Base-by-base conservation (phyloP, 768 basidiomycete genomes). In the Dictyophora rubrovolvata region DNA sequence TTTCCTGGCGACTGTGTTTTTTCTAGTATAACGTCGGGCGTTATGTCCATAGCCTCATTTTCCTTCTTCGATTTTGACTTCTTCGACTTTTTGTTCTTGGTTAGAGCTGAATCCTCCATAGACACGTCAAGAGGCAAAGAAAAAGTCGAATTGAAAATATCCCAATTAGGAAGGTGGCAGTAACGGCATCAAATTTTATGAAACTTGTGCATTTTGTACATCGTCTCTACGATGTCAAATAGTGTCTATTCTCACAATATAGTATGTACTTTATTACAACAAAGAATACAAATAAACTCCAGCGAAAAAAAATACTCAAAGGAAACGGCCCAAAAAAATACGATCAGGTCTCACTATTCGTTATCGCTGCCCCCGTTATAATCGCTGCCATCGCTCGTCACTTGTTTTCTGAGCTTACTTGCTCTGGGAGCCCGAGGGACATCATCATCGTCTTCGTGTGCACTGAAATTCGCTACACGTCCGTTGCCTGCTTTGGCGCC, bases 401-500 rank as follows among this genome's bases (percentile, higher is more conserved):
- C 57, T 28, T 34, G 50, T 36, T 59, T 59, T 20, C 57, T 48
- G 20, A 56, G 33, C 46, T 48, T 48, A 20, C 55, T 52, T 12
- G 46, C 46, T 36, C 52, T 59, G 17, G 57, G 57, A n/a, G 56
- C 56, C 18, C 57, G 28, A 20, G 57, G 57, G 36, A 34, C 35
- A 18, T 59, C 57, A 18, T 59, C 57, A 21, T 59, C 57, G 9
- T 59, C 57, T 35, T 36, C 49, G 16, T 20, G 49, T 10, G 49
- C 21, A 53, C 36, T 47, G n/a, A 14, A 42, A 12, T 14, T 42
- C n/a, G 42, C 42, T 9, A 9, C 42, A n/a, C n/a, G 16, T 18
- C 23, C 49, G 14, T 35, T 51, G 49, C 22, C 69, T 8, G 72
- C 68, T 18, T 83, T 79, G 2, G 86, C 87, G 59, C 89, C 89